Conservation (phyloP, 2,329 filamentous ascomycete species). For the Nigrospora sphaerica region DNA sequence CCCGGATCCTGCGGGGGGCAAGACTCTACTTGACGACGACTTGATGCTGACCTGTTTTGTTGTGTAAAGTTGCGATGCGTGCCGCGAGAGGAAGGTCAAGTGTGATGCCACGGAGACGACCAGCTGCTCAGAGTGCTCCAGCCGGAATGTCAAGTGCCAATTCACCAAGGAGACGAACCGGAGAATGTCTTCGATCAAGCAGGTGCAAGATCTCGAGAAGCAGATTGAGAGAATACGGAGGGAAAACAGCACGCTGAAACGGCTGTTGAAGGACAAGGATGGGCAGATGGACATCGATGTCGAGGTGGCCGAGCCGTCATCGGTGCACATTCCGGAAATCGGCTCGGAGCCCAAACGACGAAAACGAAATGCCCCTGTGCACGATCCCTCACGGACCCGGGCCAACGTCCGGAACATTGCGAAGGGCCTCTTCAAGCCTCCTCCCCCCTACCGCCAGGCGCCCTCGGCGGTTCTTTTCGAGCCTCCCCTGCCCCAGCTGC, state of each 20-base stretch:
- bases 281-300: constrained; percentile 42
- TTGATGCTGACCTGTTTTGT: constrained; percentile 5
- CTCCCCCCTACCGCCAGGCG: constrained; percentile 57
- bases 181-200: constrained; percentile 98
- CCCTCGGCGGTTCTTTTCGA: constrained; percentile 38
- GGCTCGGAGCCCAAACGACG: constrained; percentile 59
- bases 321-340: constrained; percentile 56
- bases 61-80: constrained; percentile 72
- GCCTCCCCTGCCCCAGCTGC: constrained; percentile 56
- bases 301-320: constrained; percentile 39
- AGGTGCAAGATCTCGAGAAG: constrained; percentile 93
- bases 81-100: constrained; percentile 76
- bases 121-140: constrained; percentile 95
- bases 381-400: constrained; percentile 66
- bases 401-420: constrained; percentile 66
- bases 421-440: constrained; percentile 73
- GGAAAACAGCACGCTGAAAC: constrained; percentile 69
- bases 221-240: constrained; percentile 75
- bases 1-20: no score
- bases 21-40: background rate
- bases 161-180: constrained; percentile 99
- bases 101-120: constrained; percentile 95
- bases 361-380: constrained; percentile 51
- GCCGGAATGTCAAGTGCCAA: constrained; percentile 92
- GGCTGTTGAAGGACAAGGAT: constrained; percentile 49